phyloP scores from a whole-genome alignment of 208 protist genomes.

The Trypanosoma platydactyli region DNA sequence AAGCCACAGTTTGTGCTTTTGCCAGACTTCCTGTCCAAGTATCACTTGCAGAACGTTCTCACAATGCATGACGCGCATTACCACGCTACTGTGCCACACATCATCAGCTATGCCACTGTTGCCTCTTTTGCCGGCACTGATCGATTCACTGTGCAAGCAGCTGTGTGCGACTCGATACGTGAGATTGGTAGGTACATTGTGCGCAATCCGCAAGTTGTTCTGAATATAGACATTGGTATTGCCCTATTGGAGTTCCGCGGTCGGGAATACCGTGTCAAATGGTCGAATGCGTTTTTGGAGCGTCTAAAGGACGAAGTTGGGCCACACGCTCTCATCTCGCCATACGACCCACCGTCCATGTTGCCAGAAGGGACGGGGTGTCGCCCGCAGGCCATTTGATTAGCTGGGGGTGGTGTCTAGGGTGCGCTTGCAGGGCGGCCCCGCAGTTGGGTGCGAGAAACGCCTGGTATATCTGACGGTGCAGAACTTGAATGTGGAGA shows the following conservation, averaged over 20 bases:
- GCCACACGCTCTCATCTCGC: constrained; percentile 37
- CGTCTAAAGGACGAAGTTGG: constrained; percentile 39
- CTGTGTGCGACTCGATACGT: constrained; percentile 72
- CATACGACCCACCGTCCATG: constrained; percentile 71
- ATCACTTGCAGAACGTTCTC: constrained; percentile 73
- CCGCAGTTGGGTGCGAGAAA: constrained; percentile 66
- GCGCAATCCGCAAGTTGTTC: constrained; percentile 49
- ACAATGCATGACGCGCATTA: constrained; percentile 78
- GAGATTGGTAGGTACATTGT: constrained; percentile 86
- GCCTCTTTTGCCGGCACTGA: constrained; percentile 45
- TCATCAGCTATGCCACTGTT: constrained; percentile 49
- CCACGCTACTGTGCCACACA: constrained; percentile 59
- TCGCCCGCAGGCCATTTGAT: constrained; percentile 54
- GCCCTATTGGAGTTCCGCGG: constrained; percentile 65
- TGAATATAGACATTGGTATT: constrained; percentile 80
- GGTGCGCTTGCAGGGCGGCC: constrained; percentile 31
- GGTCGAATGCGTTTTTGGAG: constrained; percentile 53
- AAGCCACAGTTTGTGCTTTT: constrained; percentile 84
- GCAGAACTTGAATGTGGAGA: constrained; percentile 69
- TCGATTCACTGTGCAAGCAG: constrained; percentile 71
- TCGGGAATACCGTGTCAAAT: constrained; percentile 78
- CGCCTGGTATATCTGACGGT: constrained; percentile 59
- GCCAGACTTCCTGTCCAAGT: constrained; percentile 85
- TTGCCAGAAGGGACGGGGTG: constrained; percentile 46
- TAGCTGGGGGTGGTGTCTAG: constrained; percentile 39